Base-by-base conservation (phyloP, 1,139 yeast genomes). In the Sugiyamaella neomexicana region DNA sequence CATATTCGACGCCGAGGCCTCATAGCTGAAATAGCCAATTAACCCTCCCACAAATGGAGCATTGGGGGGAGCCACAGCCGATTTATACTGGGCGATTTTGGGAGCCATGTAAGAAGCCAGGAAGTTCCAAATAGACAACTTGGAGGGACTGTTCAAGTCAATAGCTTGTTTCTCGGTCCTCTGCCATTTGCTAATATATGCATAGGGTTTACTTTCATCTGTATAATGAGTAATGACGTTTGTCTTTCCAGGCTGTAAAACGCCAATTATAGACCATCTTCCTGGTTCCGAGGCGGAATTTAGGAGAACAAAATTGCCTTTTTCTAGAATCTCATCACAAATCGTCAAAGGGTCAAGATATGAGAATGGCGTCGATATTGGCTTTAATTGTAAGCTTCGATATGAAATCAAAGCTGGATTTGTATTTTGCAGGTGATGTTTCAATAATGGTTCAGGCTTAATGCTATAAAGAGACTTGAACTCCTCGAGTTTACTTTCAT, bases 281-380 rank as follows among this genome's bases (percentile, higher is more conserved):
- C 98, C 97, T 0, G 96, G 96, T 10, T 72, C 65, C 0, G 90
- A 78, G 0, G 95, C 93, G 1, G 95, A 86, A 63, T 88, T 86
- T 40, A 89, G 74, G 10, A 88, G 70, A 7, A 83, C 66, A 59
- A 85, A 82, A 45, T 83, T 80, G 12, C 39, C 46, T 4, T 36
- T 31, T 10, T 46, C 55, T 1, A 60, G 53, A 17, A 39, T 8
- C 29, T 40, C 42, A 9, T 56, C 57, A 27, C 58, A 55, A 38
- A 60, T 52, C 2, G 41, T 46, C 13, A 38, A 39, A 8, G 60
- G 49, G 9, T 20, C 29, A 6, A 56, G 23, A 31, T 23, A 43
- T 10, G 47, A 12, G 16, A 40, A 29, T 2, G 51, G 5, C 5
- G 51, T 7, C 5, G 46, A 32, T 23, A 29, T 5, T 6, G 45